Evolutionary conservation across 1,284 basidiomycete species (phyloP).

Genomic region (Marasmius tenuissimus): DNA sequence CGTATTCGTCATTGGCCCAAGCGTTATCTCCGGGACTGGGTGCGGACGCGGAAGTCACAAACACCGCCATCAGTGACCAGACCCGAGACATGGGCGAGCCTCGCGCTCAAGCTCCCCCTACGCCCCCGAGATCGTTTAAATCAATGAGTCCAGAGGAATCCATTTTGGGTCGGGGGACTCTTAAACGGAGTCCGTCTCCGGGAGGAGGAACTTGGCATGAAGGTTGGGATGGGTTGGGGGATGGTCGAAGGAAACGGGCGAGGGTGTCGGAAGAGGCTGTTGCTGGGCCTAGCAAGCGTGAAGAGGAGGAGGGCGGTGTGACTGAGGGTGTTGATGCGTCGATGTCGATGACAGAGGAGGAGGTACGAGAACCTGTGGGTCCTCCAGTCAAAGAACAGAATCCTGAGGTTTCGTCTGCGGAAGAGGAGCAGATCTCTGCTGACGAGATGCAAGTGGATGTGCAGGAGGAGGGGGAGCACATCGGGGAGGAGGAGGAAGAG

Average conservation of each 20-base stretch:
- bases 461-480: no score
- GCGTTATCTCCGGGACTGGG: no score
- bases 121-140: constrained; percentile 13
- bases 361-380: no score
- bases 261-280: not conserved
- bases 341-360: not conserved
- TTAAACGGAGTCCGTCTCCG: not conserved
- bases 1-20: no score
- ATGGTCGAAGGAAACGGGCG: not conserved
- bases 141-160: constrained; percentile 12
- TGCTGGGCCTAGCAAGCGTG: not conserved
- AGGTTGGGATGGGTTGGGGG: not conserved
- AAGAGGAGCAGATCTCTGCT: no score
- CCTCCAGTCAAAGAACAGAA: no score
- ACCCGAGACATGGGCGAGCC: not conserved
- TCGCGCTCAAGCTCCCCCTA: constrained; percentile 5
- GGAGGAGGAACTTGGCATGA: not conserved
- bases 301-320: not conserved
- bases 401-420: no score
- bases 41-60: not conserved
- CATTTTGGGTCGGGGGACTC: not conserved
- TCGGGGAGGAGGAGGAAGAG: not conserved
- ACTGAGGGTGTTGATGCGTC: not conserved
- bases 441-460: no score
- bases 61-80: not conserved